These are phyloP conservation scores for Mrakiaceae sp. DNA, from an alignment of 1,284 basidiomycete species.

Conservation along the genomic window DNA sequence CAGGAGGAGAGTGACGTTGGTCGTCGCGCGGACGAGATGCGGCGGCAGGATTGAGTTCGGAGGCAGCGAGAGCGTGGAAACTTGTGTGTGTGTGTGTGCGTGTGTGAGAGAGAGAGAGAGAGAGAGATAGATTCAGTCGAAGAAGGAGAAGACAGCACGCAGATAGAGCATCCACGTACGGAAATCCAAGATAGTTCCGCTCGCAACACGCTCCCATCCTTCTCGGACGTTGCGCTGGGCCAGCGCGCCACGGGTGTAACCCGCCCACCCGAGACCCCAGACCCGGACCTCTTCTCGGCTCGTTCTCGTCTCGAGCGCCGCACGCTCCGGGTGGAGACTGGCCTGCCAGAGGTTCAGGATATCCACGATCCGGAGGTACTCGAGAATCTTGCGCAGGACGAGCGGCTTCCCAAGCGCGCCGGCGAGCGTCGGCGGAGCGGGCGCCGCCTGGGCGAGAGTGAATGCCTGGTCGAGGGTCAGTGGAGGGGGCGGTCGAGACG, in stretches of 20 bases:
- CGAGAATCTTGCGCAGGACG: neutral
- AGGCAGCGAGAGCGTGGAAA: conserved; percentile 7
- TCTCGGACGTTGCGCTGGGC: neutral
- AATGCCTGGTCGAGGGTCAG: no score
- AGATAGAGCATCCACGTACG: neutral
- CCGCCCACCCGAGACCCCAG: conserved; percentile 16
- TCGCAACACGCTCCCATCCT: conserved; percentile 6
- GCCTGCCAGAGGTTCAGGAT: conserved; percentile 6
- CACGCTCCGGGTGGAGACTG: neutral
- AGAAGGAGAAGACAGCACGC: neutral
- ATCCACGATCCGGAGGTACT: neutral
- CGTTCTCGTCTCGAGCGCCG: neutral
- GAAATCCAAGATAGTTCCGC: conserved; percentile 4
- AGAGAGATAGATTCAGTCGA: neutral
- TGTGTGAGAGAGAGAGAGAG: neutral
- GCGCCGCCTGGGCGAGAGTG: no score
- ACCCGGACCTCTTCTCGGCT: conserved; percentile 10
- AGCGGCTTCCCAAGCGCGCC: neutral
- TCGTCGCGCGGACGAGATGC: conserved; percentile 5
- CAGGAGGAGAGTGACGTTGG: conserved; percentile 11
- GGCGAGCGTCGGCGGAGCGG: neutral
- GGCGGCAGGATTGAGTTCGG: conserved; percentile 5
- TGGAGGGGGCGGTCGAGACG: no score
- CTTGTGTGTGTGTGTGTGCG: neutral
- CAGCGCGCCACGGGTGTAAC: conserved; percentile 8